Base-by-base conservation (phyloP, 371 early-diverging fungal genomes). In the Rhizopus sp. region DNA sequence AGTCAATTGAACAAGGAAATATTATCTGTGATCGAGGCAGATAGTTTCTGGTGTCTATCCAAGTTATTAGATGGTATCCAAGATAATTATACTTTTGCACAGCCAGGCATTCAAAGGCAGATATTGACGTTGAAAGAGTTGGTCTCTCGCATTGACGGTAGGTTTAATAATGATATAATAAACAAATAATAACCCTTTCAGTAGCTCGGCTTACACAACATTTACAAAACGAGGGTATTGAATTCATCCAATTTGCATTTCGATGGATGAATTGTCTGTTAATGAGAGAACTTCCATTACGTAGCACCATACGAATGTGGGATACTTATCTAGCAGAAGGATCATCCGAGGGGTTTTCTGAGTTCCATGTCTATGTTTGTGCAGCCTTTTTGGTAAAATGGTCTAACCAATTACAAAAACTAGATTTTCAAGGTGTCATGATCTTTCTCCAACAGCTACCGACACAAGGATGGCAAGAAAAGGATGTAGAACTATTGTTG, bases 201-300 rank as follows among this genome's bases (percentile, higher is more conserved):
- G 8, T 58, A 91, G 94, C 84, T 17, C 90, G 86, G 38, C 69
- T 94, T 50, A 85, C 88, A 16, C 66, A 70, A 16, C 99, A 98
- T 70, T 79, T 99, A 33, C 86, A 89, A 50, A 71, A 81, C 2
- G 90, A 97, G 75, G 90, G 90, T 8, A 83, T 99, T 15, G 96
- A 98, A 59, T 96, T 97, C 68, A 93, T 99, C 49, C 98, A 98
- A 70, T 97, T 99, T 84, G 93, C 96, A 13, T 99, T 99, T 69
- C 84, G 99, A 40, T 99, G 99, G 99, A 96, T 99, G 90, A 99
- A 98, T 71, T 99, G 99, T 68, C 69, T 99, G 51, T 77, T 99
- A 68, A 93, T 98, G 93, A 85, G 99, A 40, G 99, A 99, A 73
- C 73, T 99, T 37, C 84, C 91, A 13, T 72, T 99, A 9, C 67